Evolutionary conservation across 257 asterid genomes (phyloP), one percentile per base, ranked within the genome.

Genomic region (Primulina tabacum): DNA sequence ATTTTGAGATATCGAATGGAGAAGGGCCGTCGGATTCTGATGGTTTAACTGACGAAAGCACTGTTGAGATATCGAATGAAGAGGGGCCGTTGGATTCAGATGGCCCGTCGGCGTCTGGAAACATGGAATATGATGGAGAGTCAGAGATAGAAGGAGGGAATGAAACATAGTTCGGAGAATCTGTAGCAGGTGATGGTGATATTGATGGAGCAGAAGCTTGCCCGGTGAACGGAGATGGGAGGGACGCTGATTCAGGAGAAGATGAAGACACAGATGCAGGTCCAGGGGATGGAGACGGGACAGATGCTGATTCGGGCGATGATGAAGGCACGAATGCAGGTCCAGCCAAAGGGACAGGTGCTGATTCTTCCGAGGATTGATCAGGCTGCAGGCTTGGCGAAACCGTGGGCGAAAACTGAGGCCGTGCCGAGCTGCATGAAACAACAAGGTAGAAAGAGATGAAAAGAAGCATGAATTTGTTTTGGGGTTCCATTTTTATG

Each of bases 401-500:
- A 6, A 30, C 9, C 0, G 32, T 55, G 5, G 34, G 78, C 52
- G 76, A 24, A 40, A 55, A 33, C 12, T 59, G 62, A n/a, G 77
- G 29, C 6, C 17, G 64, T 64, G 73, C 73, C 14, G 43, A 40
- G 58, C 20, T 21, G 53, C 56, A 24, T 65, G 63, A 55, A 76
- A 70, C 72, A 40, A 32, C 50, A 10, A 79, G 67, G 32, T 40
- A 53, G 68, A 79, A 58, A 64, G 62, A 35, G 79, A 67, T 4
- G 18, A 76, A 68, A 62, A 76, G 79, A 40, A 80, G 69, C 38
- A 16, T 65, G 40, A 70, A 60, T 7, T 35, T 61, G 72, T 18
- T 40, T 11, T 14, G 64, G 61, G 81, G 62, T 43, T 73, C 81
- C 84, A 80, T 80, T 38, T 66, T 26, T 33, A 30, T 12, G 58